phyloP scores from a whole-genome alignment of 352 stramenopile genomes.

The Lagenidium giganteum region DNA sequence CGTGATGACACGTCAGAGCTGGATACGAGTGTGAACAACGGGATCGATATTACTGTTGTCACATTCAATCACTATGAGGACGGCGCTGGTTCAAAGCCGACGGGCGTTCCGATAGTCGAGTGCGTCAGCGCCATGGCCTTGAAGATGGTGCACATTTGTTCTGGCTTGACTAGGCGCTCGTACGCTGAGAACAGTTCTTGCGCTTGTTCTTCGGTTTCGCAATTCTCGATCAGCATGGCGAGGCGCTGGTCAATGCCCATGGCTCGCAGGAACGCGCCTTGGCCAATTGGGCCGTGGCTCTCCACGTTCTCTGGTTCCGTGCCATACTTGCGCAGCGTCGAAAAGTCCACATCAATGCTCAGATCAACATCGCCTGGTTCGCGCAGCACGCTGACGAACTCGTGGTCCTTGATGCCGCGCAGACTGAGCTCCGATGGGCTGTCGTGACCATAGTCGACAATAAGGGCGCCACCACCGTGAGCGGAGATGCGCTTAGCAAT shows the following conservation, averaged over 20 bases:
- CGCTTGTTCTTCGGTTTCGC: conserved; percentile 75
- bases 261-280: conserved; percentile 91
- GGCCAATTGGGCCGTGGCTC: conserved; percentile 85
- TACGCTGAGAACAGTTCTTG: conserved; percentile 89
- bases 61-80: too few relatives aligned
- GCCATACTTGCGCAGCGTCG: conserved; percentile 61
- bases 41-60: too few relatives aligned
- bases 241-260: conserved; percentile 94
- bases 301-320: conserved; percentile 49
- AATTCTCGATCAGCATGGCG: conserved; percentile 85
- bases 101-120: conserved; percentile 41
- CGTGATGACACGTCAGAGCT: not conserved
- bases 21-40: conserved; percentile 1
- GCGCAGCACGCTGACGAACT: conserved; percentile 91
- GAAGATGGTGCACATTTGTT: conserved; percentile 94
- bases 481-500: conserved; percentile 86
- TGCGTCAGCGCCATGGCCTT: conserved; percentile 90
- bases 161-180: conserved; percentile 87
- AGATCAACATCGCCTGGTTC: conserved; percentile 91
- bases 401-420: conserved; percentile 92
- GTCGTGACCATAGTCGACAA: conserved; percentile 95
- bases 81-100: conserved; percentile 77
- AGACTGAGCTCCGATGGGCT: conserved; percentile 87
- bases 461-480: conserved; percentile 82
- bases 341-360: conserved; percentile 89